Evolutionary conservation across 352 stramenopile species (phyloP).

Genomic region (Phytophthora sp.): DNA sequence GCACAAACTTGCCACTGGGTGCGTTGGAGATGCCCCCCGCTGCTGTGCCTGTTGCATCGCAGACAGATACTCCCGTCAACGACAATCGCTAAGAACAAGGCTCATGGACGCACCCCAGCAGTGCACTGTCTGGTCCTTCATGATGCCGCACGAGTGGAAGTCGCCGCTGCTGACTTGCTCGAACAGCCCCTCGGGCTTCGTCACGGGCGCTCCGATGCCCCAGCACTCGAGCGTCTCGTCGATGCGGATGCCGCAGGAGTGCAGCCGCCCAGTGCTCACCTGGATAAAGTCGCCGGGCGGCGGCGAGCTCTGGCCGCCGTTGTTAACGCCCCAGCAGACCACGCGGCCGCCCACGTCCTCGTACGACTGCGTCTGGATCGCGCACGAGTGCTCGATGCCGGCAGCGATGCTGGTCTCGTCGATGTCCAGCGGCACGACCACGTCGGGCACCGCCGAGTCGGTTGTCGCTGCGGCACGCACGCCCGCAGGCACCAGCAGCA

Average conservation of each 20-base stretch:
- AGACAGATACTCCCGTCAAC: background rate
- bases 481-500: background rate
- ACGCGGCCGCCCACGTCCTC: constrained; percentile 78
- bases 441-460: constrained; percentile 1
- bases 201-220: constrained; percentile 57
- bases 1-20: constrained; percentile 64
- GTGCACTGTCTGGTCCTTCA: constrained; percentile 78
- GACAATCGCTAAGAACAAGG: background rate
- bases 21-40: constrained; percentile 39
- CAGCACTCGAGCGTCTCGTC: constrained; percentile 85
- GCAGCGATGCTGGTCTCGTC: constrained; percentile 79
- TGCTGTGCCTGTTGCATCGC: constrained; percentile 30
- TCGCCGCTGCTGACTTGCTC: constrained; percentile 84
- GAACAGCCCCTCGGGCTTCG: constrained; percentile 68
- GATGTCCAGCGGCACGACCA: constrained; percentile 68
- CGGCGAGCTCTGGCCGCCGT: constrained; percentile 57
- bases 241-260: constrained; percentile 76
- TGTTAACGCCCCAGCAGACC: constrained; percentile 79
- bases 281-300: constrained; percentile 75
- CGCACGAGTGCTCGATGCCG: constrained; percentile 83
- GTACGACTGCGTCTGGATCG: constrained; percentile 69
- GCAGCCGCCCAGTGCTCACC: constrained; percentile 73
- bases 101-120: constrained; percentile 65
- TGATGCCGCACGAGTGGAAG: constrained; percentile 81
- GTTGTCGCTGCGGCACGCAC: background rate